Evolutionary conservation across 208 protist species (phyloP).

Genomic region (Vickermania spadyakhi): DNA sequence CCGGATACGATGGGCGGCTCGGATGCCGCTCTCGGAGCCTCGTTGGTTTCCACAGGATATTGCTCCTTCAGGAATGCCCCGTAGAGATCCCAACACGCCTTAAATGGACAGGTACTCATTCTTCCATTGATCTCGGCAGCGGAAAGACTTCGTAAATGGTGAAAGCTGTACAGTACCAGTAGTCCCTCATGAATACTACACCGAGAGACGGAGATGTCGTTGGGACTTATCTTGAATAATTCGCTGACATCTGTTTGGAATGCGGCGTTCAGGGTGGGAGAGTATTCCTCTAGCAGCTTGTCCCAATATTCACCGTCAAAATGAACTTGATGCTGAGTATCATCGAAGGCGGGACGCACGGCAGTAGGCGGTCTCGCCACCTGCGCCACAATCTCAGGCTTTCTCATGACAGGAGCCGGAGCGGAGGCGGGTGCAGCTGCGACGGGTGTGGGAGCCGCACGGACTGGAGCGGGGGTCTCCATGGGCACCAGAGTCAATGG

Average conservation of each 20-base stretch:
- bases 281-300: neutral
- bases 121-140: neutral
- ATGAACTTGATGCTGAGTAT: constrained; percentile 3
- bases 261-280: neutral
- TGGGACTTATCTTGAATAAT: neutral
- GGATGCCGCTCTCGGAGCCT: neutral
- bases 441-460: neutral
- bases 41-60: neutral
- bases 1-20: neutral
- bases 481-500: neutral
- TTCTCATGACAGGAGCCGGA: neutral
- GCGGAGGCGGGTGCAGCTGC: neutral
- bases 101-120: neutral
- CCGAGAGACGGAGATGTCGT: neutral
- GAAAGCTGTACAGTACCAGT: neutral
- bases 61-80: neutral
- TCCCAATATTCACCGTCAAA: constrained; percentile 1
- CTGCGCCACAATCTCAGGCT: neutral
- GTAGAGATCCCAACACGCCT: neutral
- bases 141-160: neutral
- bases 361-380: neutral
- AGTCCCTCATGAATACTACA: neutral
- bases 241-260: neutral
- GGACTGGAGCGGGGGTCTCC: neutral
- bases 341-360: neutral